Base-by-base conservation (phyloP, 805 yeast species). In the Metschnikowia gelsemii region DNA sequence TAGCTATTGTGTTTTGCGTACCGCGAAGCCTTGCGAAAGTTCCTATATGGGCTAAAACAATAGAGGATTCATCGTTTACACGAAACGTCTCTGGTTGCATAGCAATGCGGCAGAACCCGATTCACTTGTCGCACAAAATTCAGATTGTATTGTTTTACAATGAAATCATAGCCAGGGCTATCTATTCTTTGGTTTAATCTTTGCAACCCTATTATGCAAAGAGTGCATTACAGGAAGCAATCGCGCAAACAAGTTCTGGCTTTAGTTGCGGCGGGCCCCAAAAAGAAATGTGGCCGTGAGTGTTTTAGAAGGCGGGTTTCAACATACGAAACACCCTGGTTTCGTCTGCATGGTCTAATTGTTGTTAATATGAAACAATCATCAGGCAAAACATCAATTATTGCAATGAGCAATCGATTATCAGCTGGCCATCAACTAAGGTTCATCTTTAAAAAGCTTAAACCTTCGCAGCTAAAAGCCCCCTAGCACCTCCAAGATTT, bases 161-260 rank as follows among this genome's bases (percentile, higher is more conserved):
- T 24, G 27, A 24, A n/a, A n/a, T n/a, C n/a, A n/a, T n/a, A n/a
- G n/a, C n/a, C n/a, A n/a, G n/a, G n/a, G n/a, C n/a, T n/a, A n/a
- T n/a, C 16, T 18, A 11, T 27, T 18, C 4, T 9, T 13, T n/a
- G 18, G 14, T n/a, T n/a, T 27, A 14, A 18, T n/a, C 13, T 13
- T 27, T 27, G 30, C 30, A 27, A 27, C 30, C 30, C 13, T 8
- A 7, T 8, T 18, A 27, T 27, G 30, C 30, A 27, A n/a, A 27
- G 30, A 27, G 30, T 27, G 30, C 30, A 27, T 22, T 32, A 9
- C 16, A 8, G 25, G 18, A 32, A 21, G 26, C 35, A 21, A 21
- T 12, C 35, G 35, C 35, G 35, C 21, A 32, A 32, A 21, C 2
- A 9, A 14, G 5, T 29, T 8, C n/a, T n/a, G n/a, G n/a, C n/a